These are phyloP conservation scores for Fomitopsis schrenkii DNA, from an alignment of 1,284 basidiomycete genomes.

Conservation along the genomic window DNA sequence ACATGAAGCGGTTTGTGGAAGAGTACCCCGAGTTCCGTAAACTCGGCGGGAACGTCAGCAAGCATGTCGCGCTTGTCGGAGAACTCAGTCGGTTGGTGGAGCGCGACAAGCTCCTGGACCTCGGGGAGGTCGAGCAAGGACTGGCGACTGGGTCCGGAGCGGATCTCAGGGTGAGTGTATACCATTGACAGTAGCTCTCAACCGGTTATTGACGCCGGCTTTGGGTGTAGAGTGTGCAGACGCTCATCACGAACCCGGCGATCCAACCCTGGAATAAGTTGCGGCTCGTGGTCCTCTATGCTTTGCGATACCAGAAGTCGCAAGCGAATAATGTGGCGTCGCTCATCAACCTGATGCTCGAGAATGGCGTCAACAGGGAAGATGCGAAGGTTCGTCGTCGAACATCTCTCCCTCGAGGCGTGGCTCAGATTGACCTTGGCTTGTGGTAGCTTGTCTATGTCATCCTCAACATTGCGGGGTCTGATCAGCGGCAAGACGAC, in stretches of 20 bases:
- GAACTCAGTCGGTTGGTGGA: conserved; percentile 92
- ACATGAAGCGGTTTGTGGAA: conserved; percentile 98
- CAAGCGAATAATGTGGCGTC: conserved; percentile 80
- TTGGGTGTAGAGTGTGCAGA: conserved; percentile 65
- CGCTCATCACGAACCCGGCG: conserved; percentile 61
- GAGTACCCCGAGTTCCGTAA: conserved; percentile 98
- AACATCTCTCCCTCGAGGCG: neutral
- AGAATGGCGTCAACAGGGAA: conserved; percentile 79
- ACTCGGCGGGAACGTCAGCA: conserved; percentile 96
- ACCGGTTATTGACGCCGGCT: neutral
- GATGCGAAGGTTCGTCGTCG: conserved; percentile 67
- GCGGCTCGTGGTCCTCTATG: conserved; percentile 91
- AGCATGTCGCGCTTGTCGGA: conserved; percentile 95
- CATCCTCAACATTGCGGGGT: conserved; percentile 89
- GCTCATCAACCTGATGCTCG: conserved; percentile 79
- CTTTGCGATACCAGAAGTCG: conserved; percentile 93
- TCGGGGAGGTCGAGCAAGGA: conserved; percentile 96
- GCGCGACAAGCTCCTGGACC: conserved; percentile 80
- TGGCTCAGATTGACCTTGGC: neutral
- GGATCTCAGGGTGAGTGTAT: conserved; percentile 73
- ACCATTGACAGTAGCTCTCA: too few species aligned
- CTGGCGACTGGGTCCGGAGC: conserved; percentile 89
- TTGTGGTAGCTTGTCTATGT: conserved; percentile 82
- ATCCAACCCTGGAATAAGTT: conserved; percentile 84
- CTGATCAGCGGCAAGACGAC: conserved; percentile 97